Evolutionary conservation across 2,329 filamentous ascomycete species (phyloP).

Genomic region (Scleromitrula shiraiana): DNA sequence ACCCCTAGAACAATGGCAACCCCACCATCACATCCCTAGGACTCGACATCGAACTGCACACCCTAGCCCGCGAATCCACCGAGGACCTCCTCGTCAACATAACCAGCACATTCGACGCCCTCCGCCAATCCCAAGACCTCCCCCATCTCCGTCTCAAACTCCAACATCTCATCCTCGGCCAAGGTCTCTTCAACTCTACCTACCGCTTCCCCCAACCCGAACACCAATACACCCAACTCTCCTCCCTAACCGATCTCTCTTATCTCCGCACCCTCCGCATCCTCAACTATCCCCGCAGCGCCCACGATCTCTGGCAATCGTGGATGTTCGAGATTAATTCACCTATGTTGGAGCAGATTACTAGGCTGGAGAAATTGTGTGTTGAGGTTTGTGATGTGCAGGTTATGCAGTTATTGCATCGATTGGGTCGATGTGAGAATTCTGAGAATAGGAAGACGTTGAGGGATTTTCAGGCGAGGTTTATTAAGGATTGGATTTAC

Average conservation of each 20-base stretch:
- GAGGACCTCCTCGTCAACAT: background rate
- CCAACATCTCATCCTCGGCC: background rate
- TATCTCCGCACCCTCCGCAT: conserved; percentile 1
- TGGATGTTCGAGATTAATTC: background rate
- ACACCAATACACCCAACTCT: background rate
- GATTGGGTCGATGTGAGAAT: background rate
- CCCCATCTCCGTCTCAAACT: background rate
- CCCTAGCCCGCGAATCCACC: background rate
- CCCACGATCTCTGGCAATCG: background rate
- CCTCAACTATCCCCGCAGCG: background rate
- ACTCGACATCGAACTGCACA: background rate
- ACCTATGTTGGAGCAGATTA: background rate
- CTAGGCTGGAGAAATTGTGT: background rate
- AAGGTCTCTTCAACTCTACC: background rate
- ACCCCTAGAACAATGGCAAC: background rate
- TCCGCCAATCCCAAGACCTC: background rate
- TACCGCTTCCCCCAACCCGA: background rate
- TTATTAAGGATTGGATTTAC: background rate
- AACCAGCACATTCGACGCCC: background rate
- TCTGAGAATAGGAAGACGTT: background rate
- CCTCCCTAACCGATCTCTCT: background rate
- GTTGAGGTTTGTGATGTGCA: background rate
- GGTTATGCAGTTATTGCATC: background rate
- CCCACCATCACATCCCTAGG: background rate
- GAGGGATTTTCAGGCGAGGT: background rate